Percentiles rank a stretch among this genome's conserved stretches.
Conservation (phyloP, 305 asterid genomes). For the Solanum aculeatissimum region DNA sequence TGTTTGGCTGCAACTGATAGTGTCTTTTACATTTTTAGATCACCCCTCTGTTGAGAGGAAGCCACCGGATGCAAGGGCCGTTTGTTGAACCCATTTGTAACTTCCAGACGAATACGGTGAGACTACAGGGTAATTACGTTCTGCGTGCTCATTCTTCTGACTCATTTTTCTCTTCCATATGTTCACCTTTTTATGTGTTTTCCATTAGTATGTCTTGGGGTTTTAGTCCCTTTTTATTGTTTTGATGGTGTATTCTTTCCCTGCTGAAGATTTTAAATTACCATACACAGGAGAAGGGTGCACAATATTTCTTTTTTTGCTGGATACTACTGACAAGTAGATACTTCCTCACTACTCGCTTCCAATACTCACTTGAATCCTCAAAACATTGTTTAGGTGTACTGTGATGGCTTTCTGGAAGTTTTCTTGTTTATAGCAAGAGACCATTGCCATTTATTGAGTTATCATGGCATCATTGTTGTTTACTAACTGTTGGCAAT, state of each 20-base stretch:
- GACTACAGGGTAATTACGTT: constrained; percentile 47
- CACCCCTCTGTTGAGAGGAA: constrained; percentile 40
- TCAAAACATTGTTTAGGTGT: not conserved
- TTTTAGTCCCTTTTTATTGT: not conserved
- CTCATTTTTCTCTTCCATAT: not conserved
- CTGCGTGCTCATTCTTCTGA: not conserved
- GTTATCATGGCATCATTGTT: not conserved
- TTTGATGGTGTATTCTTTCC: not conserved
- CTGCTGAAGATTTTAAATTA: not conserved
- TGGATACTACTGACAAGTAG: not conserved
- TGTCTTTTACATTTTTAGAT: constrained; percentile 28
- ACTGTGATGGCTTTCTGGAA: not conserved
- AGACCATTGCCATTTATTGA: not conserved
- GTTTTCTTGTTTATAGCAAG: not conserved
- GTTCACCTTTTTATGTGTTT: not conserved
- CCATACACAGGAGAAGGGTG: not conserved
- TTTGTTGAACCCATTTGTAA: constrained; percentile 29
- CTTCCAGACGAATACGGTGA: constrained; percentile 49
- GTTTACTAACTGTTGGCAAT: not conserved
- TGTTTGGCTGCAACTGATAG: constrained; percentile 3
- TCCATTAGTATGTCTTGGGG: not conserved
- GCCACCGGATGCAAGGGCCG: constrained; percentile 47
- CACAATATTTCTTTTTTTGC: not conserved
- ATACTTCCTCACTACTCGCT: not conserved
- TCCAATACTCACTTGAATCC: not conserved